Evolutionary conservation across 106 monocot species (phyloP).

Genomic region (Apostasia shenzhenica): DNA sequence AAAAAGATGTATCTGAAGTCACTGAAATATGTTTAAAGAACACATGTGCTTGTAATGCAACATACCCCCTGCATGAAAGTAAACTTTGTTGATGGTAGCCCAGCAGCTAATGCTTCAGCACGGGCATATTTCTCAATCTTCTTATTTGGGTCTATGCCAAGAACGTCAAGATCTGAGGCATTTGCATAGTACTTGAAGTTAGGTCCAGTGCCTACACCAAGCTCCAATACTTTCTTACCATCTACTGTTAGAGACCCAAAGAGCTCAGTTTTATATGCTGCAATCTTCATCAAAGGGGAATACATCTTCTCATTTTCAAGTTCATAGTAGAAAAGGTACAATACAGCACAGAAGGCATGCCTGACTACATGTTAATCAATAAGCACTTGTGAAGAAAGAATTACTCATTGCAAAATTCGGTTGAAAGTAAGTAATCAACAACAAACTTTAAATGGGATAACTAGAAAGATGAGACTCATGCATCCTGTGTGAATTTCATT

Average conservation of each 20-base stretch:
- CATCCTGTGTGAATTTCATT: too few relatives aligned
- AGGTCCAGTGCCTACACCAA: conserved; percentile 87
- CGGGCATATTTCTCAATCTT: conserved; percentile 78
- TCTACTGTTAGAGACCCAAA: conserved; percentile 32
- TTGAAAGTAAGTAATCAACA: too few relatives aligned
- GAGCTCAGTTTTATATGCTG: conserved; percentile 49
- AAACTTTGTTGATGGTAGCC: conserved; percentile 44
- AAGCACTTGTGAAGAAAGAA: too few relatives aligned
- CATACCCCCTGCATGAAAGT: conserved; percentile 69
- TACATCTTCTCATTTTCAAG: not conserved
- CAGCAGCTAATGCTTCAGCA: conserved; percentile 38
- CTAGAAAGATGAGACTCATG: too few relatives aligned
- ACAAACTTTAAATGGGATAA: too few relatives aligned
- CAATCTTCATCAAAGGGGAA: conserved; percentile 46
- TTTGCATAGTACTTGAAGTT: conserved; percentile 79
- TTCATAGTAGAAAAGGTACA: not conserved
- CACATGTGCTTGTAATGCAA: not conserved
- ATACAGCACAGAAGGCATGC: not conserved
- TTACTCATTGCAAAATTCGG: too few relatives aligned
- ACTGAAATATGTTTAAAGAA: too few relatives aligned
- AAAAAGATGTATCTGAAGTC: too few relatives aligned
- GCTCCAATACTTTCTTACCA: conserved; percentile 58
- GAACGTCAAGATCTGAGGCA: conserved; percentile 24
- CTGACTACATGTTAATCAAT: too few relatives aligned
- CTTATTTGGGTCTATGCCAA: conserved; percentile 79